phyloP scores from a whole-genome alignment of 2,329 filamentous ascomycete genomes.

The Gaeumannomyces sp. region DNA sequence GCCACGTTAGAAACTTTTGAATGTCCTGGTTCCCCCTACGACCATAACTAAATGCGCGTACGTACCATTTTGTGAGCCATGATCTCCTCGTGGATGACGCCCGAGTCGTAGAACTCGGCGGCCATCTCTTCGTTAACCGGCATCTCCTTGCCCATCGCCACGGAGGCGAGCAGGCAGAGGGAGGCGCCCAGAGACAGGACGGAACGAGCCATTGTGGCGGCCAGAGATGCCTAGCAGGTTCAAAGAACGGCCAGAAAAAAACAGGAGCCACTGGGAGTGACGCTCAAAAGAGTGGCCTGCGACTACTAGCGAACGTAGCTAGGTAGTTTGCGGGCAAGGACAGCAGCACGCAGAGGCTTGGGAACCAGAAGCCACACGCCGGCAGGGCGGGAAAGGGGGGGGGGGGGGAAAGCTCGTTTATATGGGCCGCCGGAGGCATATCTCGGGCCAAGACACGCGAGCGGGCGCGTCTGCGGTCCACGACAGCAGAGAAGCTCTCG shows the following conservation, averaged over 20 bases:
- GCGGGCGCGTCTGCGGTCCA: neutral
- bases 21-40: too few species aligned
- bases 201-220: slow-evolving; percentile 4
- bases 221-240: neutral
- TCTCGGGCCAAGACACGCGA: neutral
- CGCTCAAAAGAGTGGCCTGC: neutral
- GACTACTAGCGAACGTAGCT: neutral
- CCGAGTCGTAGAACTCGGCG: slow-evolving; percentile 1
- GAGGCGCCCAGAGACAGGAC: slow-evolving; percentile 4
- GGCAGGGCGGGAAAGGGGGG: neutral
- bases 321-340: too few species aligned
- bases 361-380: too few species aligned
- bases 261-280: neutral
- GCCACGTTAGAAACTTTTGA: neutral
- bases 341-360: too few species aligned
- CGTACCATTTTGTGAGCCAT: slow-evolving; percentile 1
- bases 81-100: neutral
- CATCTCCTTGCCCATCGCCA: slow-evolving; percentile 9
- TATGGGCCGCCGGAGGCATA: neutral
- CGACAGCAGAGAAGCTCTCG: neutral
- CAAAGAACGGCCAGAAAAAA: too few species aligned
- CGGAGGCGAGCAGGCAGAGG: slow-evolving; percentile 6
- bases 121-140: slow-evolving; percentile 5
- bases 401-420: neutral
- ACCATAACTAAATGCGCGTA: neutral